Percentiles rank a stretch among this genome's conserved stretches.
Conservation (phyloP, 2,329 filamentous ascomycete species). For the Phaeosphaeria sp. region DNA sequence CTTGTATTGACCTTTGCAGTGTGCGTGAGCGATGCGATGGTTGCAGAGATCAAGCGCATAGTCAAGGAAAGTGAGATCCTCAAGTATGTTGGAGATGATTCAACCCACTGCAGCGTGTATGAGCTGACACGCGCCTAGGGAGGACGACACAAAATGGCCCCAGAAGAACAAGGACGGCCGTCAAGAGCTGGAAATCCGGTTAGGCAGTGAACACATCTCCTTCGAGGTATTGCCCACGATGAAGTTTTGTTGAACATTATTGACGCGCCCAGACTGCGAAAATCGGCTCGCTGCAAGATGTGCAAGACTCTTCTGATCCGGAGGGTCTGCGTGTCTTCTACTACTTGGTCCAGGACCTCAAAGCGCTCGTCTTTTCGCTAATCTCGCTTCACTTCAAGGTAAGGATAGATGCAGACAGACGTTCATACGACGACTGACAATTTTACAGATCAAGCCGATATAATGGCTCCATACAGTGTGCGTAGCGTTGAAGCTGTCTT, state of each 20-base stretch:
- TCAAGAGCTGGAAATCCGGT: slow-evolving; percentile 92
- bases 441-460: slow-evolving; percentile 72
- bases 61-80: slow-evolving; percentile 97
- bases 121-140: slow-evolving; percentile 60
- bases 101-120: neutral
- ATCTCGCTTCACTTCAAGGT: slow-evolving; percentile 98
- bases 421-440: slow-evolving; percentile 8
- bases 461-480: slow-evolving; percentile 41
- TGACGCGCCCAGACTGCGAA: slow-evolving; percentile 79
- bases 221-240: slow-evolving; percentile 75
- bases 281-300: slow-evolving; percentile 95
- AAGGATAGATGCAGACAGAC: slow-evolving; percentile 3
- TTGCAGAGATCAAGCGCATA: slow-evolving; percentile 95
- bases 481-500: too few relatives aligned
- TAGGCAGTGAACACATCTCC: slow-evolving; percentile 95
- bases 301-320: slow-evolving; percentile 93
- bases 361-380: slow-evolving; percentile 93
- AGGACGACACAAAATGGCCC: slow-evolving; percentile 98
- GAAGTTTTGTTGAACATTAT: slow-evolving; percentile 2
- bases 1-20: slow-evolving; percentile 61
- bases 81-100: slow-evolving; percentile 69
- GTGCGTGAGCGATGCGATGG: slow-evolving; percentile 90
- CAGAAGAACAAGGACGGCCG: slow-evolving; percentile 99
- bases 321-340: slow-evolving; percentile 98
- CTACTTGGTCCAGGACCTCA: slow-evolving; percentile 96